phyloP scores from a whole-genome alignment of 192 early-diverging fungal genomes.

The Haplosporangium gracile region DNA sequence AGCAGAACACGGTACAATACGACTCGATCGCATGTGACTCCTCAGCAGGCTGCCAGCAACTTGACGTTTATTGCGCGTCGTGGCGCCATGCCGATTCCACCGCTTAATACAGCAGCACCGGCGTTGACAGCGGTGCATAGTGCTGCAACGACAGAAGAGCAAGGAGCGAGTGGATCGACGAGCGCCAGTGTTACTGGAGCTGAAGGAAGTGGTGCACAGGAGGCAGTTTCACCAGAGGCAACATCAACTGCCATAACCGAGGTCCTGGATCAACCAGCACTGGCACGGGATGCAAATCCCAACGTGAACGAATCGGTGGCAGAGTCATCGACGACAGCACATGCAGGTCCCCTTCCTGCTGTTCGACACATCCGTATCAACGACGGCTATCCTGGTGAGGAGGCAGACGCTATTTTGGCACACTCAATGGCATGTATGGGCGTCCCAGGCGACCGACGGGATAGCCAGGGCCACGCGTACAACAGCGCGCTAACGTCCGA shows the following conservation, averaged over 20 bases:
- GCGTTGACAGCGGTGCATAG: not conserved
- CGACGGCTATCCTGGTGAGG: slow-evolving; percentile 32
- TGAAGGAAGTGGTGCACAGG: not conserved
- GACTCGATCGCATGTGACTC: not conserved
- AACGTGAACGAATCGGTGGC: no score
- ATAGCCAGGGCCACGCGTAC: slow-evolving; percentile 1
- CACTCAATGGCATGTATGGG: slow-evolving; percentile 6
- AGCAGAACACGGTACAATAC: slow-evolving; percentile 7
- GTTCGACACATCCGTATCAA: slow-evolving; percentile 35
- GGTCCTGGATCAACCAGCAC: no score
- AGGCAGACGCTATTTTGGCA: slow-evolving; percentile 11
- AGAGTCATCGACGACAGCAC: not conserved
- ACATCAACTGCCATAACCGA: not conserved
- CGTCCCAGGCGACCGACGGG: not conserved
- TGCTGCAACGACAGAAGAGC: not conserved
- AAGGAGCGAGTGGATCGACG: not conserved
- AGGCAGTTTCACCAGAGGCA: not conserved
- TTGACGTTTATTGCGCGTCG: not conserved
- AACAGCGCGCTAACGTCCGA: slow-evolving; percentile 28
- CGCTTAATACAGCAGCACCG: not conserved
- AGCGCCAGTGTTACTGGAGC: not conserved
- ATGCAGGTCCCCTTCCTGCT: slow-evolving; percentile 16
- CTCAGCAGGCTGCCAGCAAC: not conserved
- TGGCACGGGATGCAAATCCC: not conserved
- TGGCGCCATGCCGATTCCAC: not conserved